Evolutionary conservation across 805 yeast species (phyloP).

Genomic region (Lachancea cidri): DNA sequence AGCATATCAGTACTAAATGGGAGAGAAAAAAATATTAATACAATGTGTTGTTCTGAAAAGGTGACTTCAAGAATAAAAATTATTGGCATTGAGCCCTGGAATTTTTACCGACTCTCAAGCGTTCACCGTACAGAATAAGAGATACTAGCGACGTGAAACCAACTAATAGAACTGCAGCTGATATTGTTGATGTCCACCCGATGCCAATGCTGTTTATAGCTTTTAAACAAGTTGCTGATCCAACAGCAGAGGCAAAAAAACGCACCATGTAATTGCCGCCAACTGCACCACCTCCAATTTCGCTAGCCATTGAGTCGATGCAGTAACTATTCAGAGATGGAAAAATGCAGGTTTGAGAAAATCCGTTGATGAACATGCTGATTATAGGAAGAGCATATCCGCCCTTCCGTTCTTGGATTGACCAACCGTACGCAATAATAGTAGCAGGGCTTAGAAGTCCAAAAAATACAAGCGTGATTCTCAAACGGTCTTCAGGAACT

Average conservation of each 20-base stretch:
- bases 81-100: no score
- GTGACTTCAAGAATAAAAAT: no score
- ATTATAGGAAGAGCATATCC: constrained; percentile 53
- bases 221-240: constrained; percentile 44
- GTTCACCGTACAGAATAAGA: no score
- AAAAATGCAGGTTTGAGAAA: constrained; percentile 47
- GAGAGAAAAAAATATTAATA: no score
- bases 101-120: no score
- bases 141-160: no score
- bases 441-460: constrained; percentile 44
- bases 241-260: constrained; percentile 46
- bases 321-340: constrained; percentile 54
- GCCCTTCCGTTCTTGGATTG: constrained; percentile 43
- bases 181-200: constrained; percentile 52
- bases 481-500: constrained; percentile 49
- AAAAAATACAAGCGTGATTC: constrained; percentile 36
- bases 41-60: no score
- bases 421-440: constrained; percentile 51
- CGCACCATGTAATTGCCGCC: constrained; percentile 49
- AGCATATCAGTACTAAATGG: no score
- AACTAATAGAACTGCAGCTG: constrained; percentile 39
- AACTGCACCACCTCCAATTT: constrained; percentile 48
- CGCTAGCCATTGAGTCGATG: constrained; percentile 51
- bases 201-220: constrained; percentile 46
- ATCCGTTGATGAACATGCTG: constrained; percentile 43